A percentile compares a stretch with the other conserved stretches of the same genome.
Conservation (phyloP, 2,329 filamentous ascomycete genomes). For the Microsporum canis region DNA sequence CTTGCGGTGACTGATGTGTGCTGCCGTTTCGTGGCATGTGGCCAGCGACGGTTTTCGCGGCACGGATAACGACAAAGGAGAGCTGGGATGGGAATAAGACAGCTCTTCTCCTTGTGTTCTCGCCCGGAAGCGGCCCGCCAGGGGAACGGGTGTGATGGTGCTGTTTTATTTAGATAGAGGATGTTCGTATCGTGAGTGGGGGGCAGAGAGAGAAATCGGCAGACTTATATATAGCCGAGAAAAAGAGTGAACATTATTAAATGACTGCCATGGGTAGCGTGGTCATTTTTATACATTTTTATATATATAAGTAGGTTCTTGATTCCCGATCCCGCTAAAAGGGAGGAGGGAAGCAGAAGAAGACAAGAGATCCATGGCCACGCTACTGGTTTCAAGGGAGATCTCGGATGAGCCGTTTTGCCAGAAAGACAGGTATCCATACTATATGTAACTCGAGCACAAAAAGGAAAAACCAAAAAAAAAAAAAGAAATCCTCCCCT, state of each 20-base stretch:
- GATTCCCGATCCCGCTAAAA: background rate
- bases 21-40: background rate
- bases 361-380: background rate
- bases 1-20: background rate
- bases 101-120: background rate
- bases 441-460: too few relatives aligned
- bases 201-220: background rate
- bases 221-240: background rate
- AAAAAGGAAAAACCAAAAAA: background rate
- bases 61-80: background rate
- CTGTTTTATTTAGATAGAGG: background rate
- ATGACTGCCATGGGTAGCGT: background rate
- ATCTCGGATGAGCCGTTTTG: background rate
- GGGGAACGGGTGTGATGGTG: conserved; percentile 2
- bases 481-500: background rate
- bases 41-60: background rate
- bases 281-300: background rate
- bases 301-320: background rate
- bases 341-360: background rate
- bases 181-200: background rate
- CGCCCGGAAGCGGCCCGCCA: background rate
- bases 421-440: background rate
- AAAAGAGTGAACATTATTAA: background rate
- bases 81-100: background rate
- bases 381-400: background rate